Conservation (phyloP, 2,329 filamentous ascomycete species). For the Colletotrichum simmondsii region DNA sequence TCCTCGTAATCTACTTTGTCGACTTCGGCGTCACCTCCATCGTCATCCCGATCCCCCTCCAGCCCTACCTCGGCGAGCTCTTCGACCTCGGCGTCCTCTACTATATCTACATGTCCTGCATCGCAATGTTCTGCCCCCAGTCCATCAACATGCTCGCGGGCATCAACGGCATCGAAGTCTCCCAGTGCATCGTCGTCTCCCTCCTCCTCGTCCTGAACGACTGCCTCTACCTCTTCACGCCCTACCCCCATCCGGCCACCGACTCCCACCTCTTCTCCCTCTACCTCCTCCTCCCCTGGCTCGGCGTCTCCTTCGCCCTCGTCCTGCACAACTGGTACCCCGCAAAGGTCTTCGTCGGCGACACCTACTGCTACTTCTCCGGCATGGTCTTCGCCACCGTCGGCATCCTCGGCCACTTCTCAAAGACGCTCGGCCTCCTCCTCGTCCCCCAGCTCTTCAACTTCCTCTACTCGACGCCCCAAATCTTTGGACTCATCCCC, state of each 20-base stretch:
- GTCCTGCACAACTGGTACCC: conserved; percentile 96
- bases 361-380: conserved; percentile 99
- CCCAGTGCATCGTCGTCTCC: conserved; percentile 92
- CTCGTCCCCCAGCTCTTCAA: conserved; percentile 97
- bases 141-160: conserved; percentile 99
- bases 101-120: conserved; percentile 95
- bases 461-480: conserved; percentile 92
- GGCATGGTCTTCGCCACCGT: conserved; percentile 99
- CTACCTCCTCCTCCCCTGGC: conserved; percentile 92
- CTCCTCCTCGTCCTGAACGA: conserved; percentile 88
- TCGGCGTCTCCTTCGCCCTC: conserved; percentile 89
- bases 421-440: conserved; percentile 92
- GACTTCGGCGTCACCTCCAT: conserved; percentile 98
- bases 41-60: conserved; percentile 87
- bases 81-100: conserved; percentile 86
- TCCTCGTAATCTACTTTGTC: conserved; percentile 97
- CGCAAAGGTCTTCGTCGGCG: conserved; percentile 93
- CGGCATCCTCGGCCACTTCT: conserved; percentile 96
- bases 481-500: conserved; percentile 89
- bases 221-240: conserved; percentile 83
- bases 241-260: conserved; percentile 90
- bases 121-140: conserved; percentile 98
- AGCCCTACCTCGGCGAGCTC: conserved; percentile 85
- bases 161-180: conserved; percentile 98
- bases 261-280: conserved; percentile 97